Evolutionary conservation across 108 stramenopile species (phyloP).

Genomic region (Seminavis robusta): DNA sequence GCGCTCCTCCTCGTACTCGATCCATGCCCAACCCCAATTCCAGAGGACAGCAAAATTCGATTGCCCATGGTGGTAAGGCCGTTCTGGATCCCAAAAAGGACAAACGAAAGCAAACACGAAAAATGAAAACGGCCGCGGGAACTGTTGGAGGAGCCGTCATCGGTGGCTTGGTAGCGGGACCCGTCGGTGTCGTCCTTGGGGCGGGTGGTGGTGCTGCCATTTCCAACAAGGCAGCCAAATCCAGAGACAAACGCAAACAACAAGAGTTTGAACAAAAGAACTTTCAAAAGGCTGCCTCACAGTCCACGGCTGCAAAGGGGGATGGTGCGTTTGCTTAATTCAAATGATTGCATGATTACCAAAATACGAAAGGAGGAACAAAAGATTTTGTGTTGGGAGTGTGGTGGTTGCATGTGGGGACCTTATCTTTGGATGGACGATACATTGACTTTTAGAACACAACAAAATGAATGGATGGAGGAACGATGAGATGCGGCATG

Average conservation of each 20-base stretch:
- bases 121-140: conserved; percentile 18
- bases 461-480: too few species aligned
- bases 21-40: too few species aligned
- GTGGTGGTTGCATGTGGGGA: too few species aligned
- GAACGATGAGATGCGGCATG: too few species aligned
- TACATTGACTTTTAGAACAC: too few species aligned
- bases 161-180: conserved; percentile 17
- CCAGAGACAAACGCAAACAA: conserved; percentile 16
- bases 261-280: conserved; percentile 15
- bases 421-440: too few species aligned
- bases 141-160: conserved; percentile 20
- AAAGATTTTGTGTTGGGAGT: too few species aligned
- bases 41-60: too few species aligned
- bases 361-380: too few species aligned
- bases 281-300: conserved; percentile 11
- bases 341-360: too few species aligned
- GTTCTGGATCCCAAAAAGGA: conserved; percentile 14
- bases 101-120: conserved; percentile 20
- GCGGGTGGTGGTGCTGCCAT: conserved; percentile 14
- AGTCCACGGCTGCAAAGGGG: neutral
- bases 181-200: conserved; percentile 23
- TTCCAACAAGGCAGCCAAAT: conserved; percentile 20
- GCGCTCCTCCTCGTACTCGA: too few species aligned
- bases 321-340: conserved; percentile 13
- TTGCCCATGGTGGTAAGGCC: neutral